Conservation (phyloP, 2,329 filamentous ascomycete species). For the Cadophora sp. region DNA sequence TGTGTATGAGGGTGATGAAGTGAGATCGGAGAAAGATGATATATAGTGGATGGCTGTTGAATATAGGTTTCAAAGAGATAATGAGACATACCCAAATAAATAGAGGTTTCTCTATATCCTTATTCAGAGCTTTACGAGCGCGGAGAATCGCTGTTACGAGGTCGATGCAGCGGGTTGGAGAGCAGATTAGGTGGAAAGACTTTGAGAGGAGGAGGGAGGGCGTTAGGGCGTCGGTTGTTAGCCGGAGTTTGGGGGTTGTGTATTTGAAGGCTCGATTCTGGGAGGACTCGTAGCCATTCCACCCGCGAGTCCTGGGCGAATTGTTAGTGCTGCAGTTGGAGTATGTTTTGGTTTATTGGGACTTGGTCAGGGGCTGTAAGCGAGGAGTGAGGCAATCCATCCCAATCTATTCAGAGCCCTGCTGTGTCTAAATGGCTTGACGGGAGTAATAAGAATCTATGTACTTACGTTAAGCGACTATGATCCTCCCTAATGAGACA, state of each 20-base stretch:
- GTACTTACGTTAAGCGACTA: constrained; percentile 1
- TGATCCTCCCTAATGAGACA: constrained; percentile 51
- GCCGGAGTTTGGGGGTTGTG: constrained; percentile 81
- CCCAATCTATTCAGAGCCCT: too few relatives aligned
- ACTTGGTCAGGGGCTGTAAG: not conserved
- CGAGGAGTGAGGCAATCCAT: not conserved
- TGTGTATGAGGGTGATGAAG: too few relatives aligned
- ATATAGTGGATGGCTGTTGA: too few relatives aligned
- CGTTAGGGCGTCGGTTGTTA: constrained; percentile 76
- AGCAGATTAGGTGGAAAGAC: constrained; percentile 89
- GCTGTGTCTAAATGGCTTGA: too few relatives aligned
- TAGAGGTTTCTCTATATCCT: constrained; percentile 8
- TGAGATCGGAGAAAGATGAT: too few relatives aligned
- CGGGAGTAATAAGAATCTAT: too few relatives aligned
- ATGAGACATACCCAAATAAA: constrained; percentile 16
- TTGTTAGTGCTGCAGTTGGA: constrained; percentile 63
- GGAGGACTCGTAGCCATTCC: constrained; percentile 84
- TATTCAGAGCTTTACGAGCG: constrained; percentile 53
- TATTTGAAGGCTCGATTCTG: constrained; percentile 84
- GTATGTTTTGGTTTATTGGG: not conserved
- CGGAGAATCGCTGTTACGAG: constrained; percentile 74
- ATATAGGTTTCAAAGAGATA: too few relatives aligned
- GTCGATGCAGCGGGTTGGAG: constrained; percentile 75
- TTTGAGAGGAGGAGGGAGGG: constrained; percentile 71
- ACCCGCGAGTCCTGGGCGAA: constrained; percentile 86